Evolutionary conservation across 805 yeast genomes (phyloP).

Genomic region (Myxozyma udenii): DNA sequence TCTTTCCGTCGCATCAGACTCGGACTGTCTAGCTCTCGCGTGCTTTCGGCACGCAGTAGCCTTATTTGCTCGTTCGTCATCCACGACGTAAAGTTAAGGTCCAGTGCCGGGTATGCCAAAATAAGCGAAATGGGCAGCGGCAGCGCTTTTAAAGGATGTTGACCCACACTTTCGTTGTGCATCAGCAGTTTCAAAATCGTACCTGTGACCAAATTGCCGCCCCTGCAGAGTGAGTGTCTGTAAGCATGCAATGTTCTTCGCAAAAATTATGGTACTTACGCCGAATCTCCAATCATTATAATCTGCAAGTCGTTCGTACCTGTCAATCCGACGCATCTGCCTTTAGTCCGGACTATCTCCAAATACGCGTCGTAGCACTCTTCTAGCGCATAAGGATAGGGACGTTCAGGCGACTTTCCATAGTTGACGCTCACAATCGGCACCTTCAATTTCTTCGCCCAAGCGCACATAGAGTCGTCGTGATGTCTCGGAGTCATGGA

Average conservation of each 20-base stretch:
- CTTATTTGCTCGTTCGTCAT: conserved; percentile 33
- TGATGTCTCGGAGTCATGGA: conserved; percentile 33
- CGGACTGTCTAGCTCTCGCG: conserved; percentile 20
- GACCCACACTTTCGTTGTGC: background rate
- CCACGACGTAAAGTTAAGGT: conserved; percentile 34
- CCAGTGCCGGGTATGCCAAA: conserved; percentile 35
- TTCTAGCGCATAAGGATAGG: conserved; percentile 34
- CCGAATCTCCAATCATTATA: conserved; percentile 34
- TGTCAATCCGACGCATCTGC: conserved; percentile 32
- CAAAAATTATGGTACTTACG: conserved; percentile 16
- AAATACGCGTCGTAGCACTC: conserved; percentile 34
- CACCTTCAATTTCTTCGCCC: conserved; percentile 29
- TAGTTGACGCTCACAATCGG: conserved; percentile 31
- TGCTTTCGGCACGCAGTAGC: conserved; percentile 31
- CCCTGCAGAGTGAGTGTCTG: conserved; percentile 16
- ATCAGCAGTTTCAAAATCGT: conserved; percentile 28
- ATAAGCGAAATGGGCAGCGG: conserved; percentile 32
- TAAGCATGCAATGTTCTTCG: background rate
- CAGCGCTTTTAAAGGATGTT: conserved; percentile 1
- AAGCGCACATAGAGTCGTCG: conserved; percentile 31
- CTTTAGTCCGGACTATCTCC: conserved; percentile 30
- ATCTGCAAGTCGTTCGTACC: conserved; percentile 30
- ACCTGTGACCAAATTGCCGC: conserved; percentile 34
- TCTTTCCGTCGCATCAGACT: conserved; percentile 29
- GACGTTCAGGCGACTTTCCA: conserved; percentile 36